Conservation (phyloP, 1,284 basidiomycete species). For the Sanghuangporus baumii region DNA sequence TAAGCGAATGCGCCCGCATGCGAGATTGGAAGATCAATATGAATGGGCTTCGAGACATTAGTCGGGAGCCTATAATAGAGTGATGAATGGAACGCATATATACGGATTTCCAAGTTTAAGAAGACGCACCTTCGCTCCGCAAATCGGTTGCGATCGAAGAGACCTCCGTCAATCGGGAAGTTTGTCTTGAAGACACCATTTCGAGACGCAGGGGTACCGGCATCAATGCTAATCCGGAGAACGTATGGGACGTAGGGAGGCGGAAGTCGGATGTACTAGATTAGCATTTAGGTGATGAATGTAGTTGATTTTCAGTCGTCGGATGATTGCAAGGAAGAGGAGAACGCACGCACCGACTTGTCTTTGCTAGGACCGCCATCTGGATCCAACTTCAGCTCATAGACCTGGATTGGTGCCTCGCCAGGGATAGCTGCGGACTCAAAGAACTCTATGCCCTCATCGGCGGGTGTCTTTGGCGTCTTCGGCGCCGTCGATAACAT, state of each 20-base stretch:
- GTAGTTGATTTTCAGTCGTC: conserved; percentile 4
- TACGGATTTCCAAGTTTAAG: background rate
- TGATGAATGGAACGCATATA: conserved; percentile 4
- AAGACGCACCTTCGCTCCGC: conserved; percentile 67
- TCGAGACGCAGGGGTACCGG: conserved; percentile 82
- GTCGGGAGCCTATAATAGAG: conserved; percentile 56
- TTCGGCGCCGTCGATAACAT: conserved; percentile 26
- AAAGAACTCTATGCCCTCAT: conserved; percentile 88
- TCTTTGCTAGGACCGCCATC: conserved; percentile 87
- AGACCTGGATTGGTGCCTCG: conserved; percentile 71
- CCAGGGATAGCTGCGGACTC: conserved; percentile 47
- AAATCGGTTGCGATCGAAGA: conserved; percentile 75
- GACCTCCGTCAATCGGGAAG: conserved; percentile 87
- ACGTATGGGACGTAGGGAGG: conserved; percentile 88
- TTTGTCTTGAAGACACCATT: conserved; percentile 92
- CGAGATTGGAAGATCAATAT: conserved; percentile 89
- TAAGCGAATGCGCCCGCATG: conserved; percentile 93
- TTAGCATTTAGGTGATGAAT: background rate
- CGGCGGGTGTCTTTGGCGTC: conserved; percentile 83
- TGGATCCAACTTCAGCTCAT: conserved; percentile 77
- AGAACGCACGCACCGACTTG: conserved; percentile 55
- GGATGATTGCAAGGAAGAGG: background rate
- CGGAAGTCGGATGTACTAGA: conserved; percentile 89
- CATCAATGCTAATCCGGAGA: conserved; percentile 81
- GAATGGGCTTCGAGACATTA: conserved; percentile 82